Evolutionary conservation across 495 filamentous ascomycete species (phyloP).

Genomic region (Penicillium odoratum): DNA sequence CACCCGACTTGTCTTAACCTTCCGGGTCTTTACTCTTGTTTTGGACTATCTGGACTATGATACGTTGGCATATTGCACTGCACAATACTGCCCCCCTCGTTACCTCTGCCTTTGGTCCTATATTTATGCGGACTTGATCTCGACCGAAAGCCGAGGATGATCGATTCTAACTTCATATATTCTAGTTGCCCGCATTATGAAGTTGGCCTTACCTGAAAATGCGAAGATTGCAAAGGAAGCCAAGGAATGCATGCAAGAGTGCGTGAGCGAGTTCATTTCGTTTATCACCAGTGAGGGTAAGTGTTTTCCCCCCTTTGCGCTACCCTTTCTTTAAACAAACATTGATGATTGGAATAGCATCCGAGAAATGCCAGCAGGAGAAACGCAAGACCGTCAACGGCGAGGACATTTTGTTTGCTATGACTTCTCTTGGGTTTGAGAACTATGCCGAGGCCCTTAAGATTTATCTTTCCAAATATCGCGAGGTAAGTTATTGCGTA

Average conservation of each 20-base stretch:
- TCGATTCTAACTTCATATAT: constrained; percentile 78
- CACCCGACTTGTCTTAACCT: constrained; percentile 1
- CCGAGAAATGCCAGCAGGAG: constrained; percentile 98
- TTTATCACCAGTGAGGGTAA: constrained; percentile 99
- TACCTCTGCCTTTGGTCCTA: neutral
- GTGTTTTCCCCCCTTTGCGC: constrained; percentile 8
- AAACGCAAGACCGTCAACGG: constrained; percentile 99
- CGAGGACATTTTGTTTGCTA: constrained; percentile 97
- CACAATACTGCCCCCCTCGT: neutral
- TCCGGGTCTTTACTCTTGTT: neutral
- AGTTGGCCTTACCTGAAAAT: constrained; percentile 92
- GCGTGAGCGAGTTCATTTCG: constrained; percentile 99
- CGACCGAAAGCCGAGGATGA: neutral
- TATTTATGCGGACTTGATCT: neutral
- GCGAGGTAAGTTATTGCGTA: constrained; percentile 72
- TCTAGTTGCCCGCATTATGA: constrained; percentile 99
- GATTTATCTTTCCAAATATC: constrained; percentile 96
- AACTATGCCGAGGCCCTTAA: constrained; percentile 98
- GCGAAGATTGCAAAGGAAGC: constrained; percentile 99
- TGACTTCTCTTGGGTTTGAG: constrained; percentile 98
- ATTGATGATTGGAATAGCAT: constrained; percentile 60
- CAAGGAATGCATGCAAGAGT: constrained; percentile 99
- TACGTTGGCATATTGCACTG: too few relatives aligned
- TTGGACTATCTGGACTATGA: neutral
- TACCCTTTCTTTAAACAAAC: neutral